Evolutionary conservation across 108 stramenopile genomes (phyloP), one percentile per base, ranked within the genome.

Genomic region (Pseudonitzschia pungens): DNA sequence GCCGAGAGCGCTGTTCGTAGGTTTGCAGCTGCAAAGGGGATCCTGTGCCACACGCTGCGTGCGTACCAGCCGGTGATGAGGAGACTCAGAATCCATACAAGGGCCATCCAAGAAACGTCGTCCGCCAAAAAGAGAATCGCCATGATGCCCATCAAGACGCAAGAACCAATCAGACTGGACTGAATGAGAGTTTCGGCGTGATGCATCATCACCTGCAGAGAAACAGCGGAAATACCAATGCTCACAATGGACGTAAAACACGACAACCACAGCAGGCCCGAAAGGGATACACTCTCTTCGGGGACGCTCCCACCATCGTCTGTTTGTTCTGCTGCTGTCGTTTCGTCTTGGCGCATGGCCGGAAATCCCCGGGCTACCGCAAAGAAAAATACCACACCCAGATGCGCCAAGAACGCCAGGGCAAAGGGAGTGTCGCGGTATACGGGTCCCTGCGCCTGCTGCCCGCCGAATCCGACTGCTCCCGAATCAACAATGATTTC

Each of bases 21-120:
- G 68, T 85, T 95, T 27, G 84, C 62, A 2, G 91, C 84, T 15
- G 93, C 91, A 76, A 86, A 92, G 18, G 91, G 91, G 57, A 95
- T 86, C 6, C 73, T 70, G n/a, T 70, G 58, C 84, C 88, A 81
- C 0, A 95, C 83, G 9, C 24, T 36, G 21, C 31, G 50, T n/a
- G 65, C 69, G 55, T 79, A 79, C 1, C 62, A 36, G 11, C 21
- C 36, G 27, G 70, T 57, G 22, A 71, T 15, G 48, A 76, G 36
- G 15, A 56, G 31, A 11, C 56, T 32, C 8, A 55, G 0, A 27
- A 28, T 20, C 69, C 69, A 70, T 53, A 26, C 26, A 18, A 70
- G 6, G 12, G 44, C 69, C 24, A 70, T 22, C 28, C 27, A 40
- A 31, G n/a, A 1, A 1, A 56, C 45, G 6, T 52, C 69, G 9